A percentile compares a stretch with the other conserved stretches of the same genome.
Evolutionary conservation across 768 basidiomycete species (phyloP).

Genomic region (Tricholoma terreum): DNA sequence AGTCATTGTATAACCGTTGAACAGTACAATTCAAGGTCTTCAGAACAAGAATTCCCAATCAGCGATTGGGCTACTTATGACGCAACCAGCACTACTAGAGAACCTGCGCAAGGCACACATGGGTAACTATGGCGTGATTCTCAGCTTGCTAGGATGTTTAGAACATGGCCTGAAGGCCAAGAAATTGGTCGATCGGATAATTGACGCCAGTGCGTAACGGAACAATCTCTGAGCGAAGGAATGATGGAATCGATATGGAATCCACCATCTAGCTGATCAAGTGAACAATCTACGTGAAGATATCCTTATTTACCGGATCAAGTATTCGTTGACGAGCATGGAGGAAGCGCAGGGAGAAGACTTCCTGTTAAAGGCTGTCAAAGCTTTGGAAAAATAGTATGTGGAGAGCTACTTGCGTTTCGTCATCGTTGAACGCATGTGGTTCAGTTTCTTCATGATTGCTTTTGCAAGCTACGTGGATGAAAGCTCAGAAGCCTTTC

Average conservation of each 20-base stretch:
- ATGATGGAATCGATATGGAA: neutral
- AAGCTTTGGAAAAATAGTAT: slow-evolving; percentile 89
- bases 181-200: slow-evolving; percentile 83
- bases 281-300: slow-evolving; percentile 91
- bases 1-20: neutral
- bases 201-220: slow-evolving; percentile 59
- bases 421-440: slow-evolving; percentile 39
- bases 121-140: slow-evolving; percentile 89
- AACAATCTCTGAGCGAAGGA: neutral
- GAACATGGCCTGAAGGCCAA: slow-evolving; percentile 87
- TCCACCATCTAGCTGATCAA: slow-evolving; percentile 67
- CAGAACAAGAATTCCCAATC: slow-evolving; percentile 65
- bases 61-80: slow-evolving; percentile 81
- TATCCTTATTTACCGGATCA: slow-evolving; percentile 77
- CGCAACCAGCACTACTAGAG: slow-evolving; percentile 77
- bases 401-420: slow-evolving; percentile 20
- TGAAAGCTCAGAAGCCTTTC: slow-evolving; percentile 55
- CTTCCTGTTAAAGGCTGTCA: slow-evolving; percentile 62
- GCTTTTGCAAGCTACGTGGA: slow-evolving; percentile 89
- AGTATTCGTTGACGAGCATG: slow-evolving; percentile 80
- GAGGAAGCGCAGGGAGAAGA: slow-evolving; percentile 59
- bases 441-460: slow-evolving; percentile 83
- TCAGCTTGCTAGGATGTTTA: slow-evolving; percentile 89
- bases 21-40: slow-evolving; percentile 44
- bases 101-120: slow-evolving; percentile 85